Conservation (phyloP, 2,329 filamentous ascomycete species). For the Paecilomyces formosus region DNA sequence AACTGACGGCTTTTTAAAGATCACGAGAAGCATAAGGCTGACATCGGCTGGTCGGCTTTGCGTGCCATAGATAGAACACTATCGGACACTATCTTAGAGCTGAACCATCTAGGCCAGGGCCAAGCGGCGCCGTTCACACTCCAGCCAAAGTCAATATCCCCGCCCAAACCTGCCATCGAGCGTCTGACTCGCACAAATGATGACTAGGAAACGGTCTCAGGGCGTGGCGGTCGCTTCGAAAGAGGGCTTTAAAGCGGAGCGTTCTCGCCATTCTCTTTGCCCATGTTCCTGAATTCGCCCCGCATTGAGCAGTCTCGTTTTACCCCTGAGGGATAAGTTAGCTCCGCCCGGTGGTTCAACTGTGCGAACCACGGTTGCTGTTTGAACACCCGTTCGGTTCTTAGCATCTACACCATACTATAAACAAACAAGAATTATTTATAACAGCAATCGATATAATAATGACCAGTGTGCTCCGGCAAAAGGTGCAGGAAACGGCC, state of each 20-base stretch:
- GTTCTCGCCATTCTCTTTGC: background rate
- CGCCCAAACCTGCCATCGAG: background rate
- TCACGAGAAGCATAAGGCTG: conserved; percentile 4
- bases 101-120: background rate
- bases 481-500: conserved; percentile 3
- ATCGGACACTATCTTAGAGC: background rate
- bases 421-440: background rate
- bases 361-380: background rate
- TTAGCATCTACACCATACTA: background rate
- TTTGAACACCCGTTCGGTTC: background rate
- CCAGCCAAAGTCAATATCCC: background rate
- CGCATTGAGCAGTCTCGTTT: background rate
- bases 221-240: background rate
- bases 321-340: background rate
- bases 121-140: background rate
- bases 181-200: conserved; percentile 16
- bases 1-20: background rate
- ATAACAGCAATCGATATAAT: background rate
- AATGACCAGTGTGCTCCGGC: conserved; percentile 2
- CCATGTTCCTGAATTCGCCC: background rate
- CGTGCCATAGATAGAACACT: background rate
- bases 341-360: background rate
- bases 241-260: background rate
- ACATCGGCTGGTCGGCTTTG: background rate
- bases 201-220: conserved; percentile 1